Base-by-base conservation (phyloP, 2,329 filamentous ascomycete species). In the Lasiodiplodia theobromae region DNA sequence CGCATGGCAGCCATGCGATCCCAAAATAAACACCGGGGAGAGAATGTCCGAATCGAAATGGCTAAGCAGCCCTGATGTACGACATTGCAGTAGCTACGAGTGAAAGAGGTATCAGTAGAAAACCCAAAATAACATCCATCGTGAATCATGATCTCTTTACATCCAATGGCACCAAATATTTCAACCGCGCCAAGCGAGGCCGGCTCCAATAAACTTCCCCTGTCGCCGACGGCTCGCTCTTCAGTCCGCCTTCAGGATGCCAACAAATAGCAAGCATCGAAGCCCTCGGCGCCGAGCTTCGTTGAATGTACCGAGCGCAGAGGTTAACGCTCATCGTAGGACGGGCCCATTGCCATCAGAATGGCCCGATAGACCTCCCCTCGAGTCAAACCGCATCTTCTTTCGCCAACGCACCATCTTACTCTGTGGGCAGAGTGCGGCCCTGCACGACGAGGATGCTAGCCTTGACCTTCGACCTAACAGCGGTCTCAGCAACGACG, bases 401-500 rank as follows among this genome's bases (percentile, higher is more conserved):
- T 1, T 8, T 44, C 21, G n/a, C 25, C 10, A n/a, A 49, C 4
- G 16, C 14, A 18, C 3, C 16, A 34, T 34, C 18, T 63, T 21
- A 63, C 23, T 54, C 63, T 14, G 18, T 40, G 38, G n/a, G 25
- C 37, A 47, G 18, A 57, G 8, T 23, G 11, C 64, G 40, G 38
- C 64, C 90, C 79, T 93, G 89, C 34, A 94, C 84, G 67, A 94
- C 86, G 66, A 94, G 81, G 31, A 94, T 80, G 77, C 91, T 93
- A 0, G 89, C 88, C 71, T 85, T 86, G n/a, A 91, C 78, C 14
- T 85, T 86, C 54, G 83, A 83, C 64, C 84, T 84, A 53, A 89
- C 84, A n/a, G 91, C 78, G 68, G 85, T 83, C 76, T 89, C 86
- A 11, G 87, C 88, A 37, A 89, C 81, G n/a, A 82, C 79, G 11